Base-by-base conservation (phyloP, 306 rosid genomes). In the Ammopiptanthus mongolicus region DNA sequence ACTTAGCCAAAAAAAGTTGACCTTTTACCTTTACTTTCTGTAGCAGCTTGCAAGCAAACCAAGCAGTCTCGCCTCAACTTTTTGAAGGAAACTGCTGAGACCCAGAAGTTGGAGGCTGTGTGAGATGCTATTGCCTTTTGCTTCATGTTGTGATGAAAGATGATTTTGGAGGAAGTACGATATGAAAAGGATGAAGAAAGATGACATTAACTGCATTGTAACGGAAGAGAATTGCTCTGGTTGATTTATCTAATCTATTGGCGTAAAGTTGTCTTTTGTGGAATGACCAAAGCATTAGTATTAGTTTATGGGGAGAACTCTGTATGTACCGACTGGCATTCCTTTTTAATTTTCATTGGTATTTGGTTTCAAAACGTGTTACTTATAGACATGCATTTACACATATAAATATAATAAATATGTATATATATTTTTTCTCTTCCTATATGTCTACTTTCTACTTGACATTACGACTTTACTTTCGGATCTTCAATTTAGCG, bases 1-100 rank as follows among this genome's bases (percentile, higher is more conserved):
- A 31, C 0, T 34, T n/a, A 19, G 10, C 61, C 55, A 21, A 63
- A 51, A 17, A 33, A 75, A 46, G 10, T 39, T 42, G 51, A 80
- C 55, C 64, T 72, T 3, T 22, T 14, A 13, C 28, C 22, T 39
- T 44, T 29, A 34, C 50, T 50, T 17, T 84, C 50, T 61, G 61
- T 78, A 90, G 97, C 64, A 53, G 69, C 78, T 71, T 42, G 83
- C 82, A 92, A 87, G 88, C 83, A 80, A 53, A 66, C 82, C 65
- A 88, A 37, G 41, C 98, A 96, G 71, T 84, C 81, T 41, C 25
- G 87, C 52, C 93, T 96, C 51, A 64, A 66, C 85, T 86, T 87
- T 78, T 19, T 55, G 9, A 88, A 80, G 83, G 71, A 88, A 82
- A 65, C 73, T 29, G 58, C 89, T 2, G 86, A 81, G 69, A 80